Base-by-base conservation (phyloP, 768 basidiomycete genomes). In the Pleurotus cornucopiae region DNA sequence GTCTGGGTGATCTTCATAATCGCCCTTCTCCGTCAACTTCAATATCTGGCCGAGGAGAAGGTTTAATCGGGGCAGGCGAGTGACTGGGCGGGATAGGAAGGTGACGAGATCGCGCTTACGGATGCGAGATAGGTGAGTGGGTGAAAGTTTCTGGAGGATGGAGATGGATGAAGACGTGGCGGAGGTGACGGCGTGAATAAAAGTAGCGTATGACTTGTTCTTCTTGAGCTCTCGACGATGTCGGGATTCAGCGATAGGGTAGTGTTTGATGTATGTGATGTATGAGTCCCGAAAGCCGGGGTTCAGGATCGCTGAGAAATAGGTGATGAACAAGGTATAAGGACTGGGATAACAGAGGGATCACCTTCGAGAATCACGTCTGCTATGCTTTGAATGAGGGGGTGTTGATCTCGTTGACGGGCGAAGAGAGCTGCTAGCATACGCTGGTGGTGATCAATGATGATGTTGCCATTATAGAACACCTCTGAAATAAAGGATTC, bases 221-320 rank as follows among this genome's bases (percentile, higher is more conserved):
- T 73, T 75, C 54, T 79, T 83, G 43, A 89, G 76, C 65, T 95
- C 90, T 26, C 83, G 80, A 51, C 88, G 86, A 63, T 95, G 91
- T 21, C 77, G 78, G 7, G 89, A 89, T 64, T 94, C 90, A 1
- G 94, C 83, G 45, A 95, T 75, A 3, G 93, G 93, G 59, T 94
- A 95, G 59, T 93, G 85, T 64, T 93, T 89, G 70, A 94, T 89
- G 68, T 94, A 94, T 0, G 76, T 75, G 60, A 93, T 91, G 59
- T 94, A 94, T 6, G 80, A 81, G 12, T 71, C 68, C 39, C 83
- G 82, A 67, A 88, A 90, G 30, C 78, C 75, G 18, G 63, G 61
- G 59, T 67, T 72, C 37, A 82, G 66, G 3, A 72, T 73, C 34
- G 76, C 79, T 80, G 54, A 3, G 11, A 55, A 13, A 30, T 3